Base-by-base conservation (phyloP, 1,139 yeast genomes). In the Yamadazyma friedrichii region DNA sequence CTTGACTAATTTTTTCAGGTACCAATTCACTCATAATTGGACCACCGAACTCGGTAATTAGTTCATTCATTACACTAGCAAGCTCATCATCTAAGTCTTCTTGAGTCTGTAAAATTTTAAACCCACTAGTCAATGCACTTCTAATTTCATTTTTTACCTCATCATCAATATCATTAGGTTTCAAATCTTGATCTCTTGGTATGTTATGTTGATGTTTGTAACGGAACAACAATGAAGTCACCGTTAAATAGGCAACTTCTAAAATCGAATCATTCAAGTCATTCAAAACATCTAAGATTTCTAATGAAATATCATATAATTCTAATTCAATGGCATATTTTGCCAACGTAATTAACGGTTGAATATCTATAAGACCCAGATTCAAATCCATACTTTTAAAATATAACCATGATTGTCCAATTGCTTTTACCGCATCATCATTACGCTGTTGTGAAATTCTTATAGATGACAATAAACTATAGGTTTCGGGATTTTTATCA, bases 381-480 rank as follows among this genome's bases (percentile, higher is more conserved):
- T 71, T 67, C 12, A 68, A 61, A 40, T 67, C 74, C 28, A 64
- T 65, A 27, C 4, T 27, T 38, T 71, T 71, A 55, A 83, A 88
- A 40, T 85, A 68, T 20, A 72, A 73, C 96, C 96, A 88, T 1
- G 96, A 74, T 52, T 76, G 76, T n/a, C 51, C 44, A 39, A 91
- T 68, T 0, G 95, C 93, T 27, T 74, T 71, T 42, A 67, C 64
- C 4, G 98, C 98, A 13, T 89, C 97, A 0, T 74, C 74, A 31
- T 70, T 71, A 39, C 82, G 70, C 57, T 84, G 93, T 62, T 94
- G 98, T 5, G 96, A 87, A 39, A 93, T 88, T 46, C 96, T 76
- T 48, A 94, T 87, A 27, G 96, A 88, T 3, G 96, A 91, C 46
- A 91, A 68, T 30, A 87, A 70, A 2, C 91, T 78, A 79, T 87